These are phyloP conservation scores for Calocera viscosa DNA, from an alignment of 768 basidiomycete species.

Conservation along the genomic window DNA sequence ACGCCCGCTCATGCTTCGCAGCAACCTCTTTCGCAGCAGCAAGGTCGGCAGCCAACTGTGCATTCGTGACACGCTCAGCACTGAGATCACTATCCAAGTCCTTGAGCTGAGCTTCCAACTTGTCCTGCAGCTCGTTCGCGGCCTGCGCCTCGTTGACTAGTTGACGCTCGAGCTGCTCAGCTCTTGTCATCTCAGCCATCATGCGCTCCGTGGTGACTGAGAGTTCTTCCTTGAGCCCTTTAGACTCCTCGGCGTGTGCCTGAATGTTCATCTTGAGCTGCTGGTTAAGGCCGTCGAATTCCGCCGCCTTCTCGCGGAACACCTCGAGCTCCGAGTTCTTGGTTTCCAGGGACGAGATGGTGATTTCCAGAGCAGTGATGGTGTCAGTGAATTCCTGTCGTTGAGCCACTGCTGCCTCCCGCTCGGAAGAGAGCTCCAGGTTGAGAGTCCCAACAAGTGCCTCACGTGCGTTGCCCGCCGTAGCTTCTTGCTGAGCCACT, in stretches of 20 bases:
- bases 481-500: background rate
- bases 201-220: background rate
- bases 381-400: background rate
- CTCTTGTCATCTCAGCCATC: background rate
- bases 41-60: background rate
- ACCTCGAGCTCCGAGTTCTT: background rate
- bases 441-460: background rate
- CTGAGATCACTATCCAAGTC: background rate
- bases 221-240: background rate
- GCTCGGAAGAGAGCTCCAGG: background rate
- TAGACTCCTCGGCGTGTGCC: background rate
- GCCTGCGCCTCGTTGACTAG: background rate
- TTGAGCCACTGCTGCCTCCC: background rate
- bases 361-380: background rate
- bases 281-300: background rate
- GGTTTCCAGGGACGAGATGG: background rate
- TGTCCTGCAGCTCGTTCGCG: background rate
- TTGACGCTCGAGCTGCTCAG: conserved; percentile 4
- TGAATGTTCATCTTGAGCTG: background rate
- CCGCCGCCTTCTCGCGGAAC: background rate
- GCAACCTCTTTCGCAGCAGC: background rate
- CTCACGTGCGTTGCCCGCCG: background rate
- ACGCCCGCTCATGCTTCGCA: background rate
- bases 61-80: background rate
- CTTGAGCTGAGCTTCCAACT: background rate